A percentile compares a stretch with the other conserved stretches of the same genome.
Evolutionary conservation across 2,329 filamentous ascomycete species (phyloP).

Genomic region (Paecilomyces sp.): DNA sequence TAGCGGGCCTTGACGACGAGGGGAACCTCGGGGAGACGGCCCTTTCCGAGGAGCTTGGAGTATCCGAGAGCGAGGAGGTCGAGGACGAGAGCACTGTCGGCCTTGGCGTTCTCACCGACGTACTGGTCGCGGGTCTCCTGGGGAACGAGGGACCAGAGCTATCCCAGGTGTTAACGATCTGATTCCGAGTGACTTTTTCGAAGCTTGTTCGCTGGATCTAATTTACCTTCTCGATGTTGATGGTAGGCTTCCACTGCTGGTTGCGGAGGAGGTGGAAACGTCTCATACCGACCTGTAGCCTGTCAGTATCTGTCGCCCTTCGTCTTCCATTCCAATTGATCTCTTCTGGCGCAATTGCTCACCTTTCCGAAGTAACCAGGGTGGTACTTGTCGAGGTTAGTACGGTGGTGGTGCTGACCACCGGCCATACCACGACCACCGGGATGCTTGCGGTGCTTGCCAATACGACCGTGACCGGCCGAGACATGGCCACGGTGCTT

Average conservation of each 20-base stretch:
- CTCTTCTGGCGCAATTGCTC: background rate
- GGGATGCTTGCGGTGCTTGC: constrained; percentile 94
- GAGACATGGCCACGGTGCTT: constrained; percentile 86
- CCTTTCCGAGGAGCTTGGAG: constrained; percentile 98
- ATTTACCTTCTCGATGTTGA: constrained; percentile 95
- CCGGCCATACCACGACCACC: constrained; percentile 82
- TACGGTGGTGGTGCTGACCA: constrained; percentile 98
- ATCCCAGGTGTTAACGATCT: constrained; percentile 9
- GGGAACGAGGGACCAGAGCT: constrained; percentile 96
- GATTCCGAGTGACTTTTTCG: background rate
- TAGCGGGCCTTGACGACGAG: constrained; percentile 92
- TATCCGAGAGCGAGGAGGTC: constrained; percentile 96
- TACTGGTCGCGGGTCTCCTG: constrained; percentile 89
- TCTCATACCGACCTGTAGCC: constrained; percentile 74
- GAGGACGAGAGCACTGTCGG: constrained; percentile 92
- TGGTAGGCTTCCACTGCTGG: constrained; percentile 96
- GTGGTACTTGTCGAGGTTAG: constrained; percentile 89
- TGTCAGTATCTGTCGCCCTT: constrained; percentile 3
- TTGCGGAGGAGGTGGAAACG: constrained; percentile 95
- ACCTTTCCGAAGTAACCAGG: constrained; percentile 99
- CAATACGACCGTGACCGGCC: constrained; percentile 95
- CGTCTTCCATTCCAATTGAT: background rate
- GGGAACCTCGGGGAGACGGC: constrained; percentile 85
- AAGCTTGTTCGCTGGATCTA: background rate
- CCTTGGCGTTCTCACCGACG: constrained; percentile 64